phyloP scores from a whole-genome alignment of 345 rosid genomes.

The Brassica carinata region DNA sequence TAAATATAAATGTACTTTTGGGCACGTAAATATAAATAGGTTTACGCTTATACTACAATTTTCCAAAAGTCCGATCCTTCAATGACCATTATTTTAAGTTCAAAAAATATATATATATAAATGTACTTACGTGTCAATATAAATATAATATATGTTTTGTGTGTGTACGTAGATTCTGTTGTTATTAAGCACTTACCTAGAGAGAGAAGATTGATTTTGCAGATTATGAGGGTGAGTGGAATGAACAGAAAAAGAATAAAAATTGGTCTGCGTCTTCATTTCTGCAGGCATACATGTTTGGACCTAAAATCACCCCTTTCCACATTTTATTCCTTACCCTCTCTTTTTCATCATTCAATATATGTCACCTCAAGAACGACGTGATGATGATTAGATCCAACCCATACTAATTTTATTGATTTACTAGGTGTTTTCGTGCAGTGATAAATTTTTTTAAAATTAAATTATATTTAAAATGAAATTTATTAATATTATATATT shows the following conservation, averaged over 20 bases:
- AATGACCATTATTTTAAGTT: too few species aligned
- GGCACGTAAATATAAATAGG: too few species aligned
- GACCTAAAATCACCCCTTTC: conserved; percentile 16
- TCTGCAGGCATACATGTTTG: conserved; percentile 26
- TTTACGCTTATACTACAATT: neutral
- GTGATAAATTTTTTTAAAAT: too few species aligned
- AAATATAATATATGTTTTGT: neutral
- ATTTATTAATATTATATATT: too few species aligned
- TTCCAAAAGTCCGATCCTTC: neutral
- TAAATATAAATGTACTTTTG: too few species aligned
- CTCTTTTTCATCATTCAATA: conserved; percentile 23
- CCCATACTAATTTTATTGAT: neutral
- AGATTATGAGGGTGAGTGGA: conserved; percentile 32
- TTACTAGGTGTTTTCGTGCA: neutral
- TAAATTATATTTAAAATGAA: too few species aligned
- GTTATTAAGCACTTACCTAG: neutral
- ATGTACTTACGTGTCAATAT: neutral
- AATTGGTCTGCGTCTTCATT: conserved; percentile 18
- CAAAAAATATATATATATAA: neutral
- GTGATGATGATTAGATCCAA: conserved; percentile 15
- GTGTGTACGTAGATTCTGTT: neutral
- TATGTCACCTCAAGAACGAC: conserved; percentile 24
- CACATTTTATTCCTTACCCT: neutral
- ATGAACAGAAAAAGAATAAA: conserved; percentile 22
- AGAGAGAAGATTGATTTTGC: neutral